phyloP scores from a whole-genome alignment of 768 basidiomycete species.

The Boletus reticuloceps region DNA sequence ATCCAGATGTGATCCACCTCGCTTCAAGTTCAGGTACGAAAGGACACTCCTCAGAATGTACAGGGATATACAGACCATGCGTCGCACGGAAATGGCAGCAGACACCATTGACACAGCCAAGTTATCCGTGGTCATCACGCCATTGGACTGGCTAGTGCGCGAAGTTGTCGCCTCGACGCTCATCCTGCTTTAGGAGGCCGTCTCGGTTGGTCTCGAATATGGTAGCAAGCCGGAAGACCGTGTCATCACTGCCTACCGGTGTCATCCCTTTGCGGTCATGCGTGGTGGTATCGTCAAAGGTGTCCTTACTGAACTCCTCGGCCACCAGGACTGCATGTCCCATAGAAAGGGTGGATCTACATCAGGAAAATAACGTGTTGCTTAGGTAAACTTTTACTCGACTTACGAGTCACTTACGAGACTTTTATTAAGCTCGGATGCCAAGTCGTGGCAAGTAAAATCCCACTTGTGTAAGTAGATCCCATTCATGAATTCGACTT shows the following conservation, averaged over 20 bases:
- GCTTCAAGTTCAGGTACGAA: constrained; percentile 81
- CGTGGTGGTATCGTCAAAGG: constrained; percentile 70
- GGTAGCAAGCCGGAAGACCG: constrained; percentile 63
- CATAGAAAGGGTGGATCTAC: constrained; percentile 92
- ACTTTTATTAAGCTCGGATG: no score
- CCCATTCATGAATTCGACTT: no score
- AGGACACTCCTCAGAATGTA: constrained; percentile 87
- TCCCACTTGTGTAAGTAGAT: no score
- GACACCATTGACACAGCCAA: constrained; percentile 97
- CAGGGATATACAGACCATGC: constrained; percentile 86
- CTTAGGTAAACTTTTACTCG: no score
- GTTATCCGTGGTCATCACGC: constrained; percentile 96
- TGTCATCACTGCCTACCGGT: constrained; percentile 94
- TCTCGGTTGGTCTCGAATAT: constrained; percentile 90
- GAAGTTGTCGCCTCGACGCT: neutral
- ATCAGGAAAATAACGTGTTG: no score
- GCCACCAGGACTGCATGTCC: no score
- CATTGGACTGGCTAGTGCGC: constrained; percentile 77
- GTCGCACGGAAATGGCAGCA: constrained; percentile 97
- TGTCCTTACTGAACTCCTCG: constrained; percentile 90
- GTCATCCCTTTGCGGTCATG: constrained; percentile 96
- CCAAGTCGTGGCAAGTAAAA: no score
- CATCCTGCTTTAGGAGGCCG: constrained; percentile 69
- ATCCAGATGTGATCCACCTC: constrained; percentile 67
- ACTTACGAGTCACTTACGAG: no score